phyloP scores from a whole-genome alignment of 1,139 yeast genomes.

The Zygoascus meyerae region DNA sequence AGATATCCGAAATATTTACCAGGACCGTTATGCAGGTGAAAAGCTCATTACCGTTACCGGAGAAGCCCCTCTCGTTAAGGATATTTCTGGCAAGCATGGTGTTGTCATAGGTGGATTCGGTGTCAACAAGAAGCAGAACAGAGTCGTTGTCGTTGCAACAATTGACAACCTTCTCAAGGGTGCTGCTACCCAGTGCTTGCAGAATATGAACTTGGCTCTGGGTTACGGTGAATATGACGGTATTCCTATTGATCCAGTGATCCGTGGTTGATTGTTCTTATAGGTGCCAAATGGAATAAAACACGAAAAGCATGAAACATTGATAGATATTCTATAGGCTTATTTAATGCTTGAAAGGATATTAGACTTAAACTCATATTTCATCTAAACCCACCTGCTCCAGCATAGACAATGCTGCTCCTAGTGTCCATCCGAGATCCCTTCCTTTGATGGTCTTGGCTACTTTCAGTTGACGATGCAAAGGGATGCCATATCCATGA shows the following conservation, averaged over 20 bases:
- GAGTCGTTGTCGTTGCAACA: slow-evolving; percentile 91
- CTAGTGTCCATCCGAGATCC: slow-evolving; percentile 93
- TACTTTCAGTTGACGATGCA: slow-evolving; percentile 72
- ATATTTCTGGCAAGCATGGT: slow-evolving; percentile 90
- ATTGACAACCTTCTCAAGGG: slow-evolving; percentile 95
- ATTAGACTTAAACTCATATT: neutral
- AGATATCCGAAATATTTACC: slow-evolving; percentile 78
- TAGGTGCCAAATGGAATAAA: neutral
- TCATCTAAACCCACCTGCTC: slow-evolving; percentile 25
- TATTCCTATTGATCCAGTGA: slow-evolving; percentile 50
- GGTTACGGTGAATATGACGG: slow-evolving; percentile 94
- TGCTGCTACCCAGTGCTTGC: slow-evolving; percentile 97
- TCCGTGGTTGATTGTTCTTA: slow-evolving; percentile 20
- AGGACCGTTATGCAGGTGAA: slow-evolving; percentile 85
- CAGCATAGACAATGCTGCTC: slow-evolving; percentile 81
- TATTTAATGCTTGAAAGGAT: neutral
- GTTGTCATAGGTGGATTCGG: slow-evolving; percentile 95
- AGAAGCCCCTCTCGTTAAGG: slow-evolving; percentile 88
- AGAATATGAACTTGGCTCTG: slow-evolving; percentile 83
- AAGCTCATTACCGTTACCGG: slow-evolving; percentile 77
- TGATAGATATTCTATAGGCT: neutral
- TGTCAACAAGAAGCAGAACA: slow-evolving; percentile 77
- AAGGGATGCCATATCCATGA: slow-evolving; percentile 89
- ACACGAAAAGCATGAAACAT: neutral
- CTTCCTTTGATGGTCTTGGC: slow-evolving; percentile 75